These are phyloP conservation scores for Cystobasidiopsis lactophilus DNA, from an alignment of 768 basidiomycete species.

Conservation along the genomic window DNA sequence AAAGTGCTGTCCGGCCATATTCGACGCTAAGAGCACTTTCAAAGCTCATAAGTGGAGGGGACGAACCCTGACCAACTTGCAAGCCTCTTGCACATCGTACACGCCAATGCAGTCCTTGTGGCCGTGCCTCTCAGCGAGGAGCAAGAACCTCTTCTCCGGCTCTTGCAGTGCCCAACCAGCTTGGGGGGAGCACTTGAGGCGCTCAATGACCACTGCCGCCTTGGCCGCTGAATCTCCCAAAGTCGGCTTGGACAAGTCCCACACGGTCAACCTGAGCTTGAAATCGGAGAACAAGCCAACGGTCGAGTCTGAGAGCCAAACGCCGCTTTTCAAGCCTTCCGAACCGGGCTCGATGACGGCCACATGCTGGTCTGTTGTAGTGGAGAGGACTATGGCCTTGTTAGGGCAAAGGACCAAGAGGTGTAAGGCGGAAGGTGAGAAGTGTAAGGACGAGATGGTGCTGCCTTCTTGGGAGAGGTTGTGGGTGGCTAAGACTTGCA, in stretches of 20 bases:
- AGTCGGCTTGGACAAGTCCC: neutral
- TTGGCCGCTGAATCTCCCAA: slow-evolving; percentile 4
- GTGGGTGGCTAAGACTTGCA: slow-evolving; percentile 3
- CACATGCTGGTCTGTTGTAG: slow-evolving; percentile 3
- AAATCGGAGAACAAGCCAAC: neutral
- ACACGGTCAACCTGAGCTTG: slow-evolving; percentile 14
- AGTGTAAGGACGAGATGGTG: slow-evolving; percentile 2
- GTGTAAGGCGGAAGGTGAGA: neutral
- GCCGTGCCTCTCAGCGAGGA: slow-evolving; percentile 24
- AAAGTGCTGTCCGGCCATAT: slow-evolving; percentile 21
- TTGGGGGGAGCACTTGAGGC: neutral
- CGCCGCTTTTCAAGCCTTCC: slow-evolving; percentile 7
- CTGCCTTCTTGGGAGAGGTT: too few relatives aligned
- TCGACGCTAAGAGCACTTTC: neutral
- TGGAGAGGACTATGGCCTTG: slow-evolving; percentile 1
- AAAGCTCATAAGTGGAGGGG: too few relatives aligned
- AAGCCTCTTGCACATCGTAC: slow-evolving; percentile 19
- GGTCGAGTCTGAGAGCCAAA: slow-evolving; percentile 1
- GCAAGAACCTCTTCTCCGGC: slow-evolving; percentile 22
- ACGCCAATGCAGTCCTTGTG: slow-evolving; percentile 24
- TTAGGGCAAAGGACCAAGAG: neutral
- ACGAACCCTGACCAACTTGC: slow-evolving; percentile 2
- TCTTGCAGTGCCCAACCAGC: slow-evolving; percentile 11
- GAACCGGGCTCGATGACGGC: slow-evolving; percentile 10
- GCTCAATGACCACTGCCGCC: slow-evolving; percentile 5